These are phyloP conservation scores for Barnettozyma hawaiiensis DNA, from an alignment of 1,139 yeast species.

Conservation along the genomic window DNA sequence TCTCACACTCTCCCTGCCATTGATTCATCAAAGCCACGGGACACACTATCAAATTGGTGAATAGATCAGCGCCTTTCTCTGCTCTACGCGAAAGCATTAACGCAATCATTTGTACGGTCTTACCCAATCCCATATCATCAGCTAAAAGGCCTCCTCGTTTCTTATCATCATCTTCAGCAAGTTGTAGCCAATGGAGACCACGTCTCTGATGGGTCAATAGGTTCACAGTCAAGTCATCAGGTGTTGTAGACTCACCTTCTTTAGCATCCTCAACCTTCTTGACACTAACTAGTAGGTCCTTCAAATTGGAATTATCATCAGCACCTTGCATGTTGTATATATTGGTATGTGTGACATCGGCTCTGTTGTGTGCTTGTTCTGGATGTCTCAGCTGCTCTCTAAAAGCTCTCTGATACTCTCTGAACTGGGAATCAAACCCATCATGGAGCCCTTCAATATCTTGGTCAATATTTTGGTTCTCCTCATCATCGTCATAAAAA, in stretches of 20 bases:
- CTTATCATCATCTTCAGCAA: slow-evolving; percentile 46
- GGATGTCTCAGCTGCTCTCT: neutral
- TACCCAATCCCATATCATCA: slow-evolving; percentile 94
- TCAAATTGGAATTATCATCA: slow-evolving; percentile 30
- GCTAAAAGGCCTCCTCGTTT: slow-evolving; percentile 78
- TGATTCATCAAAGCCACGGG: slow-evolving; percentile 78
- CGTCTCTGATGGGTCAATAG: slow-evolving; percentile 79
- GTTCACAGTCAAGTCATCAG: slow-evolving; percentile 57
- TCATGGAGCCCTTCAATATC: neutral
- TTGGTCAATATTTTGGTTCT: slow-evolving; percentile 2
- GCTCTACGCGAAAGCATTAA: slow-evolving; percentile 55
- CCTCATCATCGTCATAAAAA: neutral
- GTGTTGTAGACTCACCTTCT: slow-evolving; percentile 59
- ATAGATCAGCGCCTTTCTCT: slow-evolving; percentile 21
- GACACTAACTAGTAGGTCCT: slow-evolving; percentile 59
- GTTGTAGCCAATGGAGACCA: slow-evolving; percentile 79
- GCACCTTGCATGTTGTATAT: slow-evolving; percentile 23
- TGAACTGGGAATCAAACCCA: neutral
- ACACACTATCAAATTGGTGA: slow-evolving; percentile 71
- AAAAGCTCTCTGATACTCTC: neutral
- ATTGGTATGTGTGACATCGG: slow-evolving; percentile 13
- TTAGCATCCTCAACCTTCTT: slow-evolving; percentile 49
- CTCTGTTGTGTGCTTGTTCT: neutral
- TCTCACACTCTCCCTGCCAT: slow-evolving; percentile 73
- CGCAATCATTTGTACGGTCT: slow-evolving; percentile 78